Conservation (phyloP, 129 eudicot genomes). For the Artemisia tridentata region DNA sequence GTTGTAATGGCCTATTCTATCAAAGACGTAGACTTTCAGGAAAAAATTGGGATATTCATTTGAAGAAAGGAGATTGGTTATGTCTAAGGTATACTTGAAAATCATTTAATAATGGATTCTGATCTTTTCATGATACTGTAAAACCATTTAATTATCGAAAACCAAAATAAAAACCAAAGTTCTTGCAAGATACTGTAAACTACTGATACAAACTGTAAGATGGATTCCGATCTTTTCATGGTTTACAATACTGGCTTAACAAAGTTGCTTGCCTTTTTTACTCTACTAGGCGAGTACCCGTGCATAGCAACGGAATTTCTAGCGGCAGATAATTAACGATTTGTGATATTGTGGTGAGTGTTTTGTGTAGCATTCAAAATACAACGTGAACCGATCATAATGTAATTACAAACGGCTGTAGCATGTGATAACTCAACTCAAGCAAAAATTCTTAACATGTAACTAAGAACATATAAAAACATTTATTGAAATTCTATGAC, state of each 20-base stretch:
- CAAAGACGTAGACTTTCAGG: slow-evolving; percentile 39
- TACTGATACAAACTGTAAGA: background rate
- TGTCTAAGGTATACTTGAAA: slow-evolving; percentile 49
- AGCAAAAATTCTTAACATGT: too few species aligned
- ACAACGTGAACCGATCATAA: too few species aligned
- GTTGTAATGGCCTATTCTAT: slow-evolving; percentile 34
- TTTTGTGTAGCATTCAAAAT: too few species aligned
- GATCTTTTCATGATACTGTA: too few species aligned
- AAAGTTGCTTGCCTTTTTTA: background rate
- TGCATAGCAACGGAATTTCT: too few species aligned
- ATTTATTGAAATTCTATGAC: too few species aligned
- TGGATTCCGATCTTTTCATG: background rate
- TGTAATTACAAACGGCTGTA: too few species aligned
- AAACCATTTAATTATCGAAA: background rate
- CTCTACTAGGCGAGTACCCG: too few species aligned
- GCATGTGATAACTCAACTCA: too few species aligned
- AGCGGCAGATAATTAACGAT: too few species aligned
- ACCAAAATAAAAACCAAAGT: background rate
- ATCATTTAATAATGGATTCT: background rate
- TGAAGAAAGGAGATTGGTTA: slow-evolving; percentile 85
- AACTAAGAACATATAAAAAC: too few species aligned
- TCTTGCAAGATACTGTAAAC: background rate
- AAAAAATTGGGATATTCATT: slow-evolving; percentile 38
- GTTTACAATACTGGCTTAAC: background rate
- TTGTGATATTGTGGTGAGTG: too few species aligned